A percentile compares a stretch with the other conserved stretches of the same genome.
Conservation (phyloP, 2,329 filamentous ascomycete species). For the Colletotrichum liaoningense region DNA sequence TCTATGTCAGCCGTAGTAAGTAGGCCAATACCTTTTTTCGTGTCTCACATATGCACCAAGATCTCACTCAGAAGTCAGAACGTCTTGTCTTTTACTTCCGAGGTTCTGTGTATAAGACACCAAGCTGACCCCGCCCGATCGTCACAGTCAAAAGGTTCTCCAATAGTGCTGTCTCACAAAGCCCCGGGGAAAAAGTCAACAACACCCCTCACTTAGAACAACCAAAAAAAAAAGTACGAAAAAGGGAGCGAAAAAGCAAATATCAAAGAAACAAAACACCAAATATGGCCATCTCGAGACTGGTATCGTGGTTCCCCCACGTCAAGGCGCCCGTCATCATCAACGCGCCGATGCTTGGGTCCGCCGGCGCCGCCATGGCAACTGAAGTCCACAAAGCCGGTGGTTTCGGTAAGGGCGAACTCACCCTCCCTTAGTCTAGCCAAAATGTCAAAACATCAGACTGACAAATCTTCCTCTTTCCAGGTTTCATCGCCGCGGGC, state of each 20-base stretch:
- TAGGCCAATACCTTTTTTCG: not conserved
- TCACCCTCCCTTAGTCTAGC: not conserved
- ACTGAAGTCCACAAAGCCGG: constrained; percentile 51
- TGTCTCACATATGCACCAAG: not conserved
- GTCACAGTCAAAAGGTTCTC: not conserved
- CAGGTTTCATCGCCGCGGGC: constrained; percentile 48
- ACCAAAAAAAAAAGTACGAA: not conserved
- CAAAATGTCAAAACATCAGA: not conserved
- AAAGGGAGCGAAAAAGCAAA: not conserved
- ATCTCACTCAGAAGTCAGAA: not conserved
- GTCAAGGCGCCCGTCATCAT: constrained; percentile 33
- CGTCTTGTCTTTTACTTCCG: not conserved
- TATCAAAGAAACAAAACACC: not conserved
- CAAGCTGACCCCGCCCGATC: not conserved
- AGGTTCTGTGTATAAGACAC: not conserved
- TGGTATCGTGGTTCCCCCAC: constrained; percentile 31
- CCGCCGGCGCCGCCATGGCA: constrained; percentile 47
- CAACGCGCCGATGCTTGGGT: constrained; percentile 52
- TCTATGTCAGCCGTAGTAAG: constrained; percentile 1
- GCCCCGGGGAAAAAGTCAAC: not conserved
- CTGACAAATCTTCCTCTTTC: not conserved
- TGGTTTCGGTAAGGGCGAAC: constrained; percentile 46
- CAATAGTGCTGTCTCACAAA: constrained; percentile 15
- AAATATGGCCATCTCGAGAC: constrained; percentile 29
- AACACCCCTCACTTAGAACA: not conserved